Evolutionary conservation across 2,329 filamentous ascomycete species (phyloP), one percentile per base, ranked within the genome.

Genomic region (Epichloe brachyelytri): DNA sequence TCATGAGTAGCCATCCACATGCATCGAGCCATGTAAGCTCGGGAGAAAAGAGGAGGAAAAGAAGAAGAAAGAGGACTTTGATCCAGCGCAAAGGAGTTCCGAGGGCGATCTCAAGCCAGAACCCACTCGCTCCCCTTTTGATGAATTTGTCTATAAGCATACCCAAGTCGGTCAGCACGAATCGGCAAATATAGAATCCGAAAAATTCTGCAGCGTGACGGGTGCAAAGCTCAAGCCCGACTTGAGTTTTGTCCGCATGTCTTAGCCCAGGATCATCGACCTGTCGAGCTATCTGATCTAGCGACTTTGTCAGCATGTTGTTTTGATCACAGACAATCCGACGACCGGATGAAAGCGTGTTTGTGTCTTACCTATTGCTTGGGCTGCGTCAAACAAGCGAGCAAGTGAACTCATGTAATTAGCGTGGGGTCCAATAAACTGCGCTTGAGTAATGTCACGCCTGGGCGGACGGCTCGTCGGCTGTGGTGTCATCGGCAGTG

Each of bases 161-260:
- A 39, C 82, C 78, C 54, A 98, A 71, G 66, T 98, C 93, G 4
- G 82, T 76, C 54, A 98, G 73, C n/a, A 90, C 89, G 65, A 98
- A 98, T 17, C 93, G 85, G 68, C 91, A 96, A 30, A 98, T 78
- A 65, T 93, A 97, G 68, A 98, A 96, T 15, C 85, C 90, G 65
- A 98, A 98, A 68, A 98, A 98, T 68, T 98, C 93, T 36, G 91
- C 88, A 7, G 91, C 93, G 66, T 96, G 91, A 40, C 91, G 81
- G 37, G 89, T 89, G 64, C 88, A 93, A 40, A 98, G 78, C 69
- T 98, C 93, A 36, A 98, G 79, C 10, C 93, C 93, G 49, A 98
- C 90, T 63, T 96, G 90, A 8, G 93, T 97, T 61, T 88, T 89
- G 59, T 90, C 91, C 17, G 88, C 89, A 68, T 93, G 88, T 59